These are phyloP conservation scores for Leccinum fibrillosum DNA, from an alignment of 768 basidiomycete genomes.

Conservation along the genomic window DNA sequence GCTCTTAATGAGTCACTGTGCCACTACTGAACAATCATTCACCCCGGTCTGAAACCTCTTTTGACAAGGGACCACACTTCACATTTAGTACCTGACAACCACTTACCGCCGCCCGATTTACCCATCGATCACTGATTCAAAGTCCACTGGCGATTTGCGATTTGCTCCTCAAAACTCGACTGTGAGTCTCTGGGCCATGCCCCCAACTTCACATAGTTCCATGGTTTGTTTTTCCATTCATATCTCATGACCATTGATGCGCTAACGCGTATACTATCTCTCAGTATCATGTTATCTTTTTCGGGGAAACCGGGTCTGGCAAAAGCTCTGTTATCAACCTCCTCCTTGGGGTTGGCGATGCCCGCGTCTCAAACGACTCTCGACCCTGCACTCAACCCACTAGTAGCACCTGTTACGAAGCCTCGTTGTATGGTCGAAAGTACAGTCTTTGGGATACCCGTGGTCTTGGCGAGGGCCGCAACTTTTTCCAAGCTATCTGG, in stretches of 20 bases:
- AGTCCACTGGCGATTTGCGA: too few relatives aligned
- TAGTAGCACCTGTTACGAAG: constrained; percentile 1
- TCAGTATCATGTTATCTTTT: constrained; percentile 17
- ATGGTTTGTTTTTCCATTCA: neutral
- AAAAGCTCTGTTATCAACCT: constrained; percentile 30
- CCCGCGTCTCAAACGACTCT: constrained; percentile 8
- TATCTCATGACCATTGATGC: neutral
- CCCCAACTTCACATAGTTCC: neutral
- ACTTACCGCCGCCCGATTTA: too few relatives aligned
- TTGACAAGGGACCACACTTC: too few relatives aligned
- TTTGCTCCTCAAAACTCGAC: too few relatives aligned
- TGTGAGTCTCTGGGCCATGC: too few relatives aligned
- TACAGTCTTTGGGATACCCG: constrained; percentile 35
- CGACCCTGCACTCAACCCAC: constrained; percentile 16
- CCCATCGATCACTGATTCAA: too few relatives aligned
- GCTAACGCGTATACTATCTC: neutral
- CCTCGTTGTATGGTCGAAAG: neutral
- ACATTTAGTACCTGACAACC: too few relatives aligned
- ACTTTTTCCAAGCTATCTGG: constrained; percentile 11
- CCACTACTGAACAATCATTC: too few relatives aligned
- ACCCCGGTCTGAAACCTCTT: too few relatives aligned
- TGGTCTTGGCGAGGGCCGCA: constrained; percentile 33
- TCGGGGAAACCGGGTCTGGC: constrained; percentile 24
- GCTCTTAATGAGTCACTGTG: too few relatives aligned
- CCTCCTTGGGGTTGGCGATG: constrained; percentile 11